Base-by-base conservation (phyloP, 2,329 filamentous ascomycete genomes). In the Aspergillus eucalypticola region DNA sequence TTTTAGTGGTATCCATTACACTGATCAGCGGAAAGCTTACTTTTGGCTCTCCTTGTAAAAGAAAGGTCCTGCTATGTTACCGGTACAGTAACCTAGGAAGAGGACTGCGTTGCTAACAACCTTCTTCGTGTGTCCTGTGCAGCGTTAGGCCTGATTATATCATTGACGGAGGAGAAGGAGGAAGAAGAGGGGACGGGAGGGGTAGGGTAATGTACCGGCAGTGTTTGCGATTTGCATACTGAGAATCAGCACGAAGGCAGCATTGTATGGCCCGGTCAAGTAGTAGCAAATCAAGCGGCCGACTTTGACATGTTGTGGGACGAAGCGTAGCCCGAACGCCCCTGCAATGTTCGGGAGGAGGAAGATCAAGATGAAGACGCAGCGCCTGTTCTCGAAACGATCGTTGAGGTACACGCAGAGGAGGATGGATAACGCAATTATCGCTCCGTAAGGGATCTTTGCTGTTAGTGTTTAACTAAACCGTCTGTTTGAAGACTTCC, bases 31-130 rank as follows among this genome's bases (percentile, higher is more conserved):
- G 5, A 39, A 67, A n/a, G 49, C 58, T 54, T 63, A 77, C 66
- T 78, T 73, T 66, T 88, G 84, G n/a, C 78, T 67, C 0, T 79
- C 73, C 54, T 82, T 82, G 71, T 87, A 88, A 74, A 88, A 88
- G 71, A 88, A 87, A 0, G 86, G 86, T 0, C 85, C 83, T 3
- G 80, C 81, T 44, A 88, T 86, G 66, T 88, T 88, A 5, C 85
- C 86, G 1, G 83, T 79, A 66, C 84, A 87, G 58, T 84, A 84
- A 0, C 84, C 84, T 8, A 88, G 76, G 74, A 86, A 87, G 2
- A 87, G 77, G 59, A 86, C 81, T 1, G 83, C 85, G 21, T 86
- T 86, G n/a, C 85, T 85, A 25, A 87, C 82, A 49, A 88, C 84
- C 68, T 88, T 87, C 69, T 88, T 88, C 1, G 84, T 86, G 62